Conservation (phyloP, 305 asterid genomes). For the Fraxinus nigra region DNA sequence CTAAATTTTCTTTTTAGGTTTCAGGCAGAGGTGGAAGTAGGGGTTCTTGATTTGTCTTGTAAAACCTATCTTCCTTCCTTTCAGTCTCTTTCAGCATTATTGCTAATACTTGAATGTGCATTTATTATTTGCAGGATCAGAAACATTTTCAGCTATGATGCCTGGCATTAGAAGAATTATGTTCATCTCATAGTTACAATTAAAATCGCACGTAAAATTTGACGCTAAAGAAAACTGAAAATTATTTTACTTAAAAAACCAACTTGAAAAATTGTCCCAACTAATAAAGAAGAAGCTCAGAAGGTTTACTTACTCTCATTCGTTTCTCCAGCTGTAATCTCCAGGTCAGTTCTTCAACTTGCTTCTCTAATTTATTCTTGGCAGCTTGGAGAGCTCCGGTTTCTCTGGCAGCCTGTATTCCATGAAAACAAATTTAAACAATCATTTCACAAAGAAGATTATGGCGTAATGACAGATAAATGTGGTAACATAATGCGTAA, state of each 20-base stretch:
- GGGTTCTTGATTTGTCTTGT: not conserved
- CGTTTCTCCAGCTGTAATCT: constrained; percentile 98
- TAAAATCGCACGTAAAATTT: not conserved
- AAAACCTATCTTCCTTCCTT: not conserved
- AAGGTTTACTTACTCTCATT: constrained; percentile 70
- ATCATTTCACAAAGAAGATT: not conserved
- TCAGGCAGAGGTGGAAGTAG: not conserved
- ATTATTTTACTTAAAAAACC: not conserved
- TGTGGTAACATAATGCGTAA: not conserved
- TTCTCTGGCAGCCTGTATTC: constrained; percentile 88
- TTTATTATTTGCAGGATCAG: not conserved
- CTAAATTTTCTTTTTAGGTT: not conserved
- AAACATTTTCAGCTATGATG: not conserved
- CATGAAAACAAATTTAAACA: constrained; percentile 10
- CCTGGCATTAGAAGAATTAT: not conserved
- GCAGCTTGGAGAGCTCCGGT: constrained; percentile 99
- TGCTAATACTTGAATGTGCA: not conserved
- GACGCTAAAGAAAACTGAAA: not conserved
- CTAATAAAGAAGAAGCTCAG: not conserved
- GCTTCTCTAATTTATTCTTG: constrained; percentile 98
- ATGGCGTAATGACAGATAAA: not conserved
- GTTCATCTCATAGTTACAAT: not conserved
- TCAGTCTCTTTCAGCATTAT: not conserved
- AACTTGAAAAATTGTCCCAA: not conserved
- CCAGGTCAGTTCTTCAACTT: constrained; percentile 99